phyloP scores from a whole-genome alignment of 75 land plant genomes.

The Ceratopteris richardii region DNA sequence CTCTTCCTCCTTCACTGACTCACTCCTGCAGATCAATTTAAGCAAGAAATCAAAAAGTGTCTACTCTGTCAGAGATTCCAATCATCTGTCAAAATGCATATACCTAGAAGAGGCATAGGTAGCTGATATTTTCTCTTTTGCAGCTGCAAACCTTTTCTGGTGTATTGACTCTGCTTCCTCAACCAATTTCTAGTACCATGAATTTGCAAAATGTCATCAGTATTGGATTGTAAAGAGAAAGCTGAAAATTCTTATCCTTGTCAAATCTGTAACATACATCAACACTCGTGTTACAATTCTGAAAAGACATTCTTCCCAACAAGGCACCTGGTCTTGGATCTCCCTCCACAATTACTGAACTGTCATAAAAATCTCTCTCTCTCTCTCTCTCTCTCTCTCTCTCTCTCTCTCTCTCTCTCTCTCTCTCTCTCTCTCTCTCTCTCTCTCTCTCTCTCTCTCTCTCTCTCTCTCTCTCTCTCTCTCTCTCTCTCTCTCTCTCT shows the following conservation, averaged over 20 bases:
- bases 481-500: too few species aligned
- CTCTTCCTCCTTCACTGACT: constrained; percentile 4
- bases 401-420: too few species aligned
- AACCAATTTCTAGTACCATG: constrained; percentile 46
- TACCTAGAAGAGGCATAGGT: not conserved
- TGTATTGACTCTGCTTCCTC: constrained; percentile 24
- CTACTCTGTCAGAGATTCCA: not conserved
- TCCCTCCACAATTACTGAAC: constrained; percentile 91
- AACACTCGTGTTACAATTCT: constrained; percentile 76
- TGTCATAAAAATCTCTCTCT: constrained; percentile 9
- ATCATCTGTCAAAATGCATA: too few species aligned
- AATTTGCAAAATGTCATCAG: not conserved
- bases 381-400: too few species aligned
- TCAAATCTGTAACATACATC: constrained; percentile 79
- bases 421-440: too few species aligned
- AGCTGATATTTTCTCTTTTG: not conserved
- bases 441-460: too few species aligned
- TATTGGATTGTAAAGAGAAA: too few species aligned
- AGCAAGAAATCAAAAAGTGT: not conserved
- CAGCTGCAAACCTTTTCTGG: not conserved
- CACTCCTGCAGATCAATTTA: not conserved
- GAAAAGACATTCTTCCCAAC: constrained; percentile 95
- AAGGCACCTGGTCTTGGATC: constrained; percentile 80
- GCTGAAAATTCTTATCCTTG: too few species aligned
- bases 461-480: not conserved